Evolutionary conservation across 1,139 yeast genomes (phyloP).

Genomic region (Nakaseomyces kungkrabaensis): DNA sequence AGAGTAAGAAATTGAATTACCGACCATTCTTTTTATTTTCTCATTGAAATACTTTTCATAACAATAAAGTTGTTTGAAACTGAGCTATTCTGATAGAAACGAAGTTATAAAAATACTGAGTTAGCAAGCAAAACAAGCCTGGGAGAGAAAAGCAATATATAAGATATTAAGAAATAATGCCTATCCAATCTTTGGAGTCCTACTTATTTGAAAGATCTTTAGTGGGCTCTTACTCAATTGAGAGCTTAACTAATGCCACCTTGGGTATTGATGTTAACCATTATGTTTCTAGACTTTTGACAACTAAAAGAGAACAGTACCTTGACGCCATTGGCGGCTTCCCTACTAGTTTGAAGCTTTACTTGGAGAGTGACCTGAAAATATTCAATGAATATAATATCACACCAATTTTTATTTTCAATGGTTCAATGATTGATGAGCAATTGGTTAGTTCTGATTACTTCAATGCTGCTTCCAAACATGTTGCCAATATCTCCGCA

Average conservation of each 20-base stretch:
- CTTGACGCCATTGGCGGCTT: slow-evolving; percentile 78
- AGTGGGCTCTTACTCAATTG: slow-evolving; percentile 54
- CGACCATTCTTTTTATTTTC: too few species aligned
- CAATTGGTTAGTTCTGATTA: slow-evolving; percentile 23
- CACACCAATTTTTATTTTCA: slow-evolving; percentile 67
- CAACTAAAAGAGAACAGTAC: slow-evolving; percentile 59
- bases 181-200: slow-evolving; percentile 60
- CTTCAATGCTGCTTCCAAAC: slow-evolving; percentile 17
- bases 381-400: slow-evolving; percentile 53
- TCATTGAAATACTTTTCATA: too few species aligned
- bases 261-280: slow-evolving; percentile 83
- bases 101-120: too few species aligned
- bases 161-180: slow-evolving; percentile 12
- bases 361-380: slow-evolving; percentile 53
- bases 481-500: slow-evolving; percentile 12
- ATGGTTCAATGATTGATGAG: slow-evolving; percentile 38
- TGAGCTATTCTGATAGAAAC: too few species aligned
- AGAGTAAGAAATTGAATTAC: too few species aligned
- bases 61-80: too few species aligned
- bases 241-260: slow-evolving; percentile 54
- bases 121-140: too few species aligned
- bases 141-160: neutral
- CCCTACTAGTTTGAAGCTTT: slow-evolving; percentile 53
- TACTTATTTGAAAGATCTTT: slow-evolving; percentile 61
- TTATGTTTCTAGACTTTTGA: slow-evolving; percentile 53